phyloP scores from a whole-genome alignment of 805 yeast genomes.

The Candida krabiensis region DNA sequence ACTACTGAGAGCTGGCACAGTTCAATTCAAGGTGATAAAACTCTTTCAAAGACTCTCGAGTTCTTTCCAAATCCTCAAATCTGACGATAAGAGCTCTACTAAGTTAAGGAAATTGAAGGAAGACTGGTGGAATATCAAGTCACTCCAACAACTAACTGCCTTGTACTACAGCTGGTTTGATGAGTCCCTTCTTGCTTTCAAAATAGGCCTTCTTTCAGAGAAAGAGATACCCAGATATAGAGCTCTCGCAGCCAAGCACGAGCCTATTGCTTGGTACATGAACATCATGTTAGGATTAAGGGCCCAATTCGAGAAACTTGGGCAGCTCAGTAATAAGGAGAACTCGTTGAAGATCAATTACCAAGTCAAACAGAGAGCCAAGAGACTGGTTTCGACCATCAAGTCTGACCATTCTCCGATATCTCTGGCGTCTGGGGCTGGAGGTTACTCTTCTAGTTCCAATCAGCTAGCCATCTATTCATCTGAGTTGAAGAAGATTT shows the following conservation, averaged over 20 bases:
- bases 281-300: conserved; percentile 60
- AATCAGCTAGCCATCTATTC: conserved; percentile 12
- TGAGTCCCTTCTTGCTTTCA: conserved; percentile 58
- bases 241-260: conserved; percentile 51
- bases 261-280: conserved; percentile 66
- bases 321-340: conserved; percentile 46
- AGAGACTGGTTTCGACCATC: conserved; percentile 21
- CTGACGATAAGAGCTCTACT: conserved; percentile 14
- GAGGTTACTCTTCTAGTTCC: conserved; percentile 6
- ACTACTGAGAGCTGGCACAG: conserved; percentile 65
- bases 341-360: conserved; percentile 55
- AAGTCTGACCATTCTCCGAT: conserved; percentile 21
- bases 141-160: conserved; percentile 52
- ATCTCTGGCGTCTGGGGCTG: conserved; percentile 14
- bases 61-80: conserved; percentile 10
- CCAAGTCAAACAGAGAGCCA: conserved; percentile 60
- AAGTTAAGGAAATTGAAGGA: conserved; percentile 24
- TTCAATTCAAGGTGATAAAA: conserved; percentile 56
- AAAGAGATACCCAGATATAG: conserved; percentile 29
- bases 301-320: conserved; percentile 46
- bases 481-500: conserved; percentile 32
- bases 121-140: conserved; percentile 42
- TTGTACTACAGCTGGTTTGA: conserved; percentile 67
- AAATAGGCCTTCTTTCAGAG: conserved; percentile 47
- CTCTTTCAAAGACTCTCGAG: conserved; percentile 36